Percentiles rank a stretch among this genome's conserved stretches.
Evolutionary conservation across 2,329 filamentous ascomycete genomes (phyloP).

Genomic region (Fusarium albosuccineum): DNA sequence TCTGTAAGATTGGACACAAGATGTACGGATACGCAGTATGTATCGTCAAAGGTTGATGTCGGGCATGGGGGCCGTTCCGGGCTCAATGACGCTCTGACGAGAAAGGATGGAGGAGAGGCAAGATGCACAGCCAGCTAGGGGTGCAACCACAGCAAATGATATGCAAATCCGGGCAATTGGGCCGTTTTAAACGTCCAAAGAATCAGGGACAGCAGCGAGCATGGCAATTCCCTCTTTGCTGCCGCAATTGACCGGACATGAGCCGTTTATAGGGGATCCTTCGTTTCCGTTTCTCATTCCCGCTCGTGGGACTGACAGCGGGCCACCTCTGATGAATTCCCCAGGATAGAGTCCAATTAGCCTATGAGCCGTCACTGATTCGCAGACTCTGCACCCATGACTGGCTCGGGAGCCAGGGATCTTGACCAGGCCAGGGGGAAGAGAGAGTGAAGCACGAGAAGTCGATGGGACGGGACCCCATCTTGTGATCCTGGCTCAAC

Average conservation of each 20-base stretch:
- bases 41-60: constrained; percentile 10
- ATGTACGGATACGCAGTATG: not conserved
- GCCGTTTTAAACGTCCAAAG: constrained; percentile 14
- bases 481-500: constrained; percentile 18
- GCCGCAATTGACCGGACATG: constrained; percentile 34
- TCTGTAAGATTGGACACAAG: constrained; percentile 9
- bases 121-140: constrained; percentile 3
- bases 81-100: constrained; percentile 35
- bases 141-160: constrained; percentile 19
- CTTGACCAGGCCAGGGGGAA: constrained; percentile 10
- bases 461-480: constrained; percentile 17
- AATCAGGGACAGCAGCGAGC: constrained; percentile 13
- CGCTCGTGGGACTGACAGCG: constrained; percentile 10
- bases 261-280: constrained; percentile 32
- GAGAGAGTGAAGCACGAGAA: constrained; percentile 5
- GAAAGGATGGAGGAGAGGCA: not conserved
- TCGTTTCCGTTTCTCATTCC: constrained; percentile 17
- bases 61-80: constrained; percentile 35
- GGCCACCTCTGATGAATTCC: constrained; percentile 7
- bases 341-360: constrained; percentile 28
- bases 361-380: constrained; percentile 35
- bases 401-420: constrained; percentile 6
- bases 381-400: constrained; percentile 12
- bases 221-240: constrained; percentile 6
- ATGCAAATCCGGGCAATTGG: constrained; percentile 20